These are phyloP conservation scores for Liriodendron chinense DNA, from an alignment of 164 flowering plant species.

Conservation along the genomic window DNA sequence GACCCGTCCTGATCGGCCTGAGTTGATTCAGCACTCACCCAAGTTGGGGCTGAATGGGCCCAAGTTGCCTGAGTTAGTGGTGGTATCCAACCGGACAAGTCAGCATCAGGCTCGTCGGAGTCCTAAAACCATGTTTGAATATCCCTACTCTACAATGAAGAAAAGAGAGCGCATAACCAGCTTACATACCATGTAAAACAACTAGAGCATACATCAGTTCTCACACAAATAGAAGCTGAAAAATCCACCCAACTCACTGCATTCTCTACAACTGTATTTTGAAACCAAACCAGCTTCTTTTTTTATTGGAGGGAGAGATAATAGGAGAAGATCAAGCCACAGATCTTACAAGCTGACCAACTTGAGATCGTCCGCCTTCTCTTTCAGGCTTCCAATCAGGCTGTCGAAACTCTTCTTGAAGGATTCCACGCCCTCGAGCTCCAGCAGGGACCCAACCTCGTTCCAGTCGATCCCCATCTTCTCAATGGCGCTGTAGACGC, in stretches of 20 bases:
- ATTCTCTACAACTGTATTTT: background rate
- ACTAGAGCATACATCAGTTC: background rate
- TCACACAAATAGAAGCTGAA: background rate
- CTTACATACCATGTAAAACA: background rate
- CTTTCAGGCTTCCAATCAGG: slow-evolving; percentile 75
- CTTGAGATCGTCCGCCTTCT: slow-evolving; percentile 85
- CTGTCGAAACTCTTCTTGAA: slow-evolving; percentile 97
- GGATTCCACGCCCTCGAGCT: slow-evolving; percentile 86
- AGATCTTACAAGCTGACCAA: slow-evolving; percentile 48
- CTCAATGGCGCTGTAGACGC: slow-evolving; percentile 86
- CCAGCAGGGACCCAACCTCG: slow-evolving; percentile 77
- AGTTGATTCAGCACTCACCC: too few species aligned
- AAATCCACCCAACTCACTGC: background rate
- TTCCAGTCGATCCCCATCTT: slow-evolving; percentile 91
- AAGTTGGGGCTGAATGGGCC: too few species aligned
- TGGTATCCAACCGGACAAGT: too few species aligned
- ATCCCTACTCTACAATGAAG: too few species aligned
- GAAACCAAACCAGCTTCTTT: background rate
- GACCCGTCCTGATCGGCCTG: too few species aligned
- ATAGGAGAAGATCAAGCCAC: background rate
- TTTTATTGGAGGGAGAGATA: too few species aligned
- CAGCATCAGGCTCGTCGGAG: too few species aligned
- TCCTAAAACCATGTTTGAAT: too few species aligned
- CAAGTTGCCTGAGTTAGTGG: too few species aligned
- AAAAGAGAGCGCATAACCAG: too few species aligned